Base-by-base conservation (phyloP, 768 basidiomycete species). In the Agaricus subrufescens region DNA sequence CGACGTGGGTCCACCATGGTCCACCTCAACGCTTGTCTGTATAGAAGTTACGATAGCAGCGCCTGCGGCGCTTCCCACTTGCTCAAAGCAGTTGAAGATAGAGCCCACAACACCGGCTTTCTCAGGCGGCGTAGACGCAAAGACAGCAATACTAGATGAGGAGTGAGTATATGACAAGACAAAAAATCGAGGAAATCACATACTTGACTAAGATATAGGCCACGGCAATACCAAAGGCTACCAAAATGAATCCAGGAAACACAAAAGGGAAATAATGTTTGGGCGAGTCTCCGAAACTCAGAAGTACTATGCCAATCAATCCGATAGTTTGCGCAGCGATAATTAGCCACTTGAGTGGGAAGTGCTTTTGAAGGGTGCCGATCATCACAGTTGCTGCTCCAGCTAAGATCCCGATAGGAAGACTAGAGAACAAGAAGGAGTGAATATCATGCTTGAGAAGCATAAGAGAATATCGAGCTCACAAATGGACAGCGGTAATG, bases 41-140 rank as follows among this genome's bases (percentile, higher is more conserved):
- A 82, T 79, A 23, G 77, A 73, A 42, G 63, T 72, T 37, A 79
- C 70, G n/a, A 70, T 70, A 10, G 81, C 74, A 39, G 77, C 66
- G 19, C 78, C 78, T n/a, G 77, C 65, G 3, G 81, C 80, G 4
- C 72, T 73, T 38, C 78, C 78, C 55, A 79, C 66, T 61, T 82
- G 78, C 2, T 81, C 70, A 12, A 76, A 76, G 19, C 73, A 71
- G 57, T 80, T 80, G 68, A 78, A 79, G 43, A 83, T 76, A 9
- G 81, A 81, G 31, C 78, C 78, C 12, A 80, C 72, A 3, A 73
- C 77, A 43, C 81, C 81, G 2, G 78, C 70, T 65, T 79, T 74
- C 25, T 68, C 67, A 5, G 74, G 53, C 2, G 79, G 80, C 9
- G 71, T 72, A 27, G 71, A 70, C 58, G 67, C 71, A 66, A 82